Conservation (phyloP, 2,329 filamentous ascomycete species). For the Colletotrichum chrysophilum region DNA sequence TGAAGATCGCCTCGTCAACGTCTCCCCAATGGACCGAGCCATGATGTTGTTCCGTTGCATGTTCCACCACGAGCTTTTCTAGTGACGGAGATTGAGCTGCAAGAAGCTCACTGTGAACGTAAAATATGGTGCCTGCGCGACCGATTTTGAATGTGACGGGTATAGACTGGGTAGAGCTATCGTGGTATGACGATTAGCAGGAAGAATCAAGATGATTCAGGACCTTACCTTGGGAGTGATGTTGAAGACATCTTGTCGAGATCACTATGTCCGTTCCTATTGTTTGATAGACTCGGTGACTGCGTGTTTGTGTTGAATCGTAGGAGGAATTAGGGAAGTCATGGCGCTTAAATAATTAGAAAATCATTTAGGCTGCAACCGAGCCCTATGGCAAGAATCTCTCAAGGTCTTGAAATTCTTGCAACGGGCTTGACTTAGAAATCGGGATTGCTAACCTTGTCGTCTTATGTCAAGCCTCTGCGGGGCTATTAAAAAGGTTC, state of each 20-base stretch:
- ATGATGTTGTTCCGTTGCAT: not conserved
- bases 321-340: not conserved
- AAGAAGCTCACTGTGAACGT: not conserved
- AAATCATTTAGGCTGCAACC: not conserved
- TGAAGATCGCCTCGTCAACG: not conserved
- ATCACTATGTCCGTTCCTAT: not conserved
- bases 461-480: not conserved
- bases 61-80: not conserved
- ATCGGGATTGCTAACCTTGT: not conserved
- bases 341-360: not conserved
- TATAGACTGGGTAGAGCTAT: not conserved
- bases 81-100: not conserved
- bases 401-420: not conserved
- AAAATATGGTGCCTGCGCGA: not conserved
- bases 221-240: not conserved
- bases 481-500: not conserved
- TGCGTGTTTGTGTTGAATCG: not conserved
- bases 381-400: not conserved
- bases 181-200: not conserved
- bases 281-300: not conserved
- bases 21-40: not conserved
- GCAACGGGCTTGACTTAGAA: not conserved
- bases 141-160: not conserved
- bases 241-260: not conserved
- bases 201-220: not conserved